These are phyloP conservation scores for Aspergillus amoenus DNA, from an alignment of 2,329 filamentous ascomycete species.

Conservation along the genomic window DNA sequence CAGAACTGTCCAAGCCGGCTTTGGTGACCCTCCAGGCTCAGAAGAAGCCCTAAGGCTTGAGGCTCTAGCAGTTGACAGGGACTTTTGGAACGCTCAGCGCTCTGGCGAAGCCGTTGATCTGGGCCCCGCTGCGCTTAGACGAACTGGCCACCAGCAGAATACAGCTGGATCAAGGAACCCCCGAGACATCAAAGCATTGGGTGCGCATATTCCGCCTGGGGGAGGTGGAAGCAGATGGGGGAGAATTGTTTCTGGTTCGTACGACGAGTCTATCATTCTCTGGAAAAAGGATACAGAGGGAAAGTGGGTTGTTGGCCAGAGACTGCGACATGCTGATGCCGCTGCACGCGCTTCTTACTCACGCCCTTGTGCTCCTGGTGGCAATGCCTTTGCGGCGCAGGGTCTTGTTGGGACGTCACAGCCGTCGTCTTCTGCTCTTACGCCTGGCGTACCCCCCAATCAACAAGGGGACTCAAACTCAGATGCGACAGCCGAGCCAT, in stretches of 20 bases:
- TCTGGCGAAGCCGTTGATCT: constrained; percentile 44
- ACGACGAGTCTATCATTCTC: constrained; percentile 92
- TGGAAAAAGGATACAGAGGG: constrained; percentile 87
- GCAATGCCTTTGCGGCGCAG: constrained; percentile 12
- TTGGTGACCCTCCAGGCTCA: constrained; percentile 82
- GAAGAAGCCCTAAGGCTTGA: constrained; percentile 70
- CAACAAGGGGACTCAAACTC: constrained; percentile 2
- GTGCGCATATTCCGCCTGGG: constrained; percentile 84
- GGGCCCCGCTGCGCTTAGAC: constrained; percentile 49
- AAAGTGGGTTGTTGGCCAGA: constrained; percentile 76
- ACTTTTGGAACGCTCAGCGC: constrained; percentile 63
- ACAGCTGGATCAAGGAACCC: constrained; percentile 70
- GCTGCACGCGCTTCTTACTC: constrained; percentile 35
- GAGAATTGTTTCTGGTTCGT: constrained; percentile 95
- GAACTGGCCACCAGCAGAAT: constrained; percentile 55
- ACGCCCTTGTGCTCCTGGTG: not conserved
- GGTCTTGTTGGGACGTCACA: not conserved
- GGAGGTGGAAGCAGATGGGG: constrained; percentile 86
- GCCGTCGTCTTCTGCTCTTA: not conserved
- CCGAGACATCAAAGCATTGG: constrained; percentile 70
- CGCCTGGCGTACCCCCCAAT: not conserved
- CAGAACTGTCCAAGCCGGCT: constrained; percentile 90
- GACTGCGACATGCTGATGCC: constrained; percentile 64
- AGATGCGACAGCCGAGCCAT: not conserved
- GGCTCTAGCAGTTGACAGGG: constrained; percentile 69